Evolutionary conservation across 2,329 filamentous ascomycete species (phyloP), one percentile per base, ranked within the genome.

Genomic region (Herpotrichia juniperi): DNA sequence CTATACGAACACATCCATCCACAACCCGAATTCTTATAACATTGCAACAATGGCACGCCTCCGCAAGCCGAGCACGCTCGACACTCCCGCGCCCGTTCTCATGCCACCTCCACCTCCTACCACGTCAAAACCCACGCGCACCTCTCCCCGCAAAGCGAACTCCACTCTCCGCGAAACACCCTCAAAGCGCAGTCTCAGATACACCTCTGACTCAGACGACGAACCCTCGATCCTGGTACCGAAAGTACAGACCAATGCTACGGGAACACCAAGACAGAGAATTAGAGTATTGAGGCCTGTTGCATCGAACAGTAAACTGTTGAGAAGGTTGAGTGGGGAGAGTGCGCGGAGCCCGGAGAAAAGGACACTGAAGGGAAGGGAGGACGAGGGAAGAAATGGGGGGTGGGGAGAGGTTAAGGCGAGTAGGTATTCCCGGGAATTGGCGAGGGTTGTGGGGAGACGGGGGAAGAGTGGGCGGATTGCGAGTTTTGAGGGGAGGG

Each of bases 31-130:
- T 34, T 35, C 11, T n/a, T 42, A 54, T 48, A 11, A 40, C 28
- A 37, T 35, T 21, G 19, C 43, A 26, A 55, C 50, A 32, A 73
- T 73, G 70, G 70, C 70, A 42, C 70, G 70, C 44, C 61, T 73
- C 21, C 70, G 69, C 42, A 72, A 72, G 51, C 58, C 67, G 3
- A 65, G 62, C 28, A 58, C 61, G 25, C 52, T 63, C 24, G 67
- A 72, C 31, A 51, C 61, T 28, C n/a, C n/a, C n/a, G 26, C 12
- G 8, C 43, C 57, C 28, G 58, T 56, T 40, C 53, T 62, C 26
- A 47, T 63, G 26, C 58, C 58, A 44, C 37, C 59, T 61, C 31
- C 58, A 22, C n/a, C n/a, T n/a, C 24, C 51, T 2, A 48, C 56
- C 1, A 50, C 62, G 21, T 35, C 58, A 30, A 61, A 54, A 45